Evolutionary conservation across 2,329 filamentous ascomycete species (phyloP), one percentile per base, ranked within the genome.

Genomic region (Chaetomium globosum): DNA sequence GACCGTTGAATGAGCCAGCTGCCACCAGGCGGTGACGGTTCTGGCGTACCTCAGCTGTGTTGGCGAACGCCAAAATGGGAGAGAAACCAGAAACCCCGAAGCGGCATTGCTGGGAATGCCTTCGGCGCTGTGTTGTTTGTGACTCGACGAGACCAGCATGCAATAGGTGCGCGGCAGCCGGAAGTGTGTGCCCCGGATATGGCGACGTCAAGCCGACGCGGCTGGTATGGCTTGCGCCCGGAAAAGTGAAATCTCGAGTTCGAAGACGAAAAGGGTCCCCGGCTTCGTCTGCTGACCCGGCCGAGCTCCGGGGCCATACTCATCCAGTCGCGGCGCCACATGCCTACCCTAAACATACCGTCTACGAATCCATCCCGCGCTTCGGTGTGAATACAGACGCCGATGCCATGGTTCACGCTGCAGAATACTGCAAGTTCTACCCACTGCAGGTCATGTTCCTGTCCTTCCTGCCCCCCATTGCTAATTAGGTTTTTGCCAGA

Each of bases 61-160:
- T 31, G 51, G 19, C 16, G 26, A 26, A 26, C 26, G 4, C 26
- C 26, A 19, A 23, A 13, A 56, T 56, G 54, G 21, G 31, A 4
- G 33, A 56, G 10, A 26, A 26, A 26, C 12, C 33, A 3, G 33
- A 36, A 10, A 21, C 23, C 19, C 21, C n/a, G 2, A 59, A 59
- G 19, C 57, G 63, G 1, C 63, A 65, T 49, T 65, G 63, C 19
- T 65, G 63, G 63, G 56, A 65, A 19, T 65, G 63, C 26, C 63
- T 36, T 4, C 57, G 57, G 12, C 57, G 63, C 2, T 65, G 43
- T 28, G 23, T 65, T 7, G 63, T 65, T 13, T 65, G 63, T n/a
- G 63, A 65, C 31, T 61, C 57, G 9, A 55, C 51, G 0, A 19
- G 39, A 28, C 63, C 63, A 3, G 31, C 52, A 2, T 65, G 63